Evolutionary conservation across 1,284 basidiomycete species (phyloP), one percentile per base, ranked within the genome.

Genomic region (Austroboletus niveus): DNA sequence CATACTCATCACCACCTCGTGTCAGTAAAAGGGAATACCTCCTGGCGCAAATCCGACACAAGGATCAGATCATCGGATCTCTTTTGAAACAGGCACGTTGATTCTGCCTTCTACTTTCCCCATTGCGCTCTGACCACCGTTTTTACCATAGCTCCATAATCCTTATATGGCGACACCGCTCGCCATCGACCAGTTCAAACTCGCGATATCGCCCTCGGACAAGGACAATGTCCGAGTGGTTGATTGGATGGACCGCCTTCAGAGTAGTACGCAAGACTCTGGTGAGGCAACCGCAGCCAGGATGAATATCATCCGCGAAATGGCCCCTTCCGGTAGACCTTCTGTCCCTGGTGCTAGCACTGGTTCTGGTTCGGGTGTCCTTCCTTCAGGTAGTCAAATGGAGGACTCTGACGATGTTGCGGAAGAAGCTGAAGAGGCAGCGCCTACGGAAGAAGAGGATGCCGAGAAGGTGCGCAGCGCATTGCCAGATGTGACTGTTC

Each of bases 41-140:
- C 15, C 78, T 91, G 32, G 85, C 87, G 4, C 87, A 91, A 65
- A 85, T 92, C 56, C 79, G 84, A 52, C 86, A 90, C 71, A 92
- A 92, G 72, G 89, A 92, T 70, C 75, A 81, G 22, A 85, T 90
- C 59, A 92, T 92, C 59, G 87, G 90, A 58, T 85, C 83, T 14
- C 77, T 92, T 29, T 76, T 92, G 60, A 89, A 89, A 65, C 87
- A 90, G 75, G 87, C 84, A 32, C 24, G 76, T 67, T 4, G 27
- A 29, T 4, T n/a, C 42, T 24, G 10, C 30, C 24, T 39, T 57
- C 20, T 35, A 20, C 41, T 15, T 31, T 27, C 27, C 10, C 44
- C 43, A 4, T 41, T 24, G 52, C 20, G 7, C 30, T 17, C 40
- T 58, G 44, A 64, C 42, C 44, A 35, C 38, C 45, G 29, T 47